Evolutionary conservation across 1,139 yeast species (phyloP).

Genomic region (Protomyces pachydermus): DNA sequence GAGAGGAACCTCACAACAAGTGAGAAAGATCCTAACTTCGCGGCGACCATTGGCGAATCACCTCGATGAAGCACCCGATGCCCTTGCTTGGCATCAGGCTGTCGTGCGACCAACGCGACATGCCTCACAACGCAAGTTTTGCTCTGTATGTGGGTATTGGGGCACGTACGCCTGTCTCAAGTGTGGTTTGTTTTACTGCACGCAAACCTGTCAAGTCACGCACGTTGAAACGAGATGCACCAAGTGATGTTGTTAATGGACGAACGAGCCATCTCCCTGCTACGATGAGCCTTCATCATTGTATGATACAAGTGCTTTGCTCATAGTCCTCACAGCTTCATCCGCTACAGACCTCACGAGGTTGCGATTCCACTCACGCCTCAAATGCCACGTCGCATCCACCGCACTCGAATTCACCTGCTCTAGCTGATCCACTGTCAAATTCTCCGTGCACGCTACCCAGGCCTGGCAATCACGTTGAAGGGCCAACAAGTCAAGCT

Average conservation of each 20-base stretch:
- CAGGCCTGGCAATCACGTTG: slow-evolving; percentile 38
- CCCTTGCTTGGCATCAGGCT: slow-evolving; percentile 35
- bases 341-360: not conserved
- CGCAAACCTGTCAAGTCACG: slow-evolving; percentile 40
- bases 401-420: slow-evolving; percentile 64
- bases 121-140: slow-evolving; percentile 41
- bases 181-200: slow-evolving; percentile 43
- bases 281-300: no score
- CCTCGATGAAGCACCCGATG: slow-evolving; percentile 43
- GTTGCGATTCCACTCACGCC: slow-evolving; percentile 61
- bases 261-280: no score
- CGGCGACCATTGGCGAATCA: slow-evolving; percentile 43
- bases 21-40: slow-evolving; percentile 40
- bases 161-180: slow-evolving; percentile 40
- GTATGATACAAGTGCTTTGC: not conserved
- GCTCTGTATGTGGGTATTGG: slow-evolving; percentile 46
- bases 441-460: slow-evolving; percentile 45
- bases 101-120: slow-evolving; percentile 38
- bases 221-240: slow-evolving; percentile 44
- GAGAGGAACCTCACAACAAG: not conserved
- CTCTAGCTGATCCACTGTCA: slow-evolving; percentile 68
- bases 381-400: slow-evolving; percentile 68
- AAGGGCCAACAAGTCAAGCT: slow-evolving; percentile 40
- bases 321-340: not conserved
- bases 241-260: not conserved